Evolutionary conservation across 148 eudicot genomes (phyloP).

Genomic region (Pharnaceum exiguum): DNA sequence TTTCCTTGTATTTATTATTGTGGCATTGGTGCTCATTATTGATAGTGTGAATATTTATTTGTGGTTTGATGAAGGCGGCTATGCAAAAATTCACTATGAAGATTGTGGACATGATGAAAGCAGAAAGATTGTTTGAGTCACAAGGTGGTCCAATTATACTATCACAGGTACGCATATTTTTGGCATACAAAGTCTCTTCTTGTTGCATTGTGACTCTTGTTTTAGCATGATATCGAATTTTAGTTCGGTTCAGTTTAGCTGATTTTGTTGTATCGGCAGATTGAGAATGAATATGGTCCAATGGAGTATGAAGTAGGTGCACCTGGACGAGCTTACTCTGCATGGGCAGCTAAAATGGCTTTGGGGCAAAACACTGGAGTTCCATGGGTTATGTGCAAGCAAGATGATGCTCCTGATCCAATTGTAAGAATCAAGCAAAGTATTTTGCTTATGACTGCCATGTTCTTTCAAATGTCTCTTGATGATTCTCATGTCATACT

Average conservation of each 20-base stretch:
- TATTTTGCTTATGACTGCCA: constrained; percentile 2
- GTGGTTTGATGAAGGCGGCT: constrained; percentile 39
- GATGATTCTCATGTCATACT: background rate
- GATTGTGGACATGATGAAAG: constrained; percentile 89
- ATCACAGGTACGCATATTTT: constrained; percentile 78
- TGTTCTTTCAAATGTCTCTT: constrained; percentile 9
- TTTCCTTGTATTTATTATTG: background rate
- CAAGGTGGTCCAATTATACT: constrained; percentile 93
- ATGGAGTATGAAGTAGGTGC: constrained; percentile 63
- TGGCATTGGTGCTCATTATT: background rate
- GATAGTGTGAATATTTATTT: background rate
- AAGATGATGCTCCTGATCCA: constrained; percentile 96
- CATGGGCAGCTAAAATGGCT: constrained; percentile 96
- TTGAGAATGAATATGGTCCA: constrained; percentile 96
- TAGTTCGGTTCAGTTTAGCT: background rate
- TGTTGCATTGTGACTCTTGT: background rate
- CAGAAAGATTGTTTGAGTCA: constrained; percentile 64
- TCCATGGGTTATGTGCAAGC: constrained; percentile 99
- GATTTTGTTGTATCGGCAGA: constrained; percentile 35
- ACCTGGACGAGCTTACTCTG: constrained; percentile 57
- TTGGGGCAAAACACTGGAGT: constrained; percentile 74
- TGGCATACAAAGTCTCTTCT: background rate
- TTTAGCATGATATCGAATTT: constrained; percentile 1
- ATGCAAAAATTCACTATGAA: constrained; percentile 84
- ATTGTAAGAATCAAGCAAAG: constrained; percentile 41